Base-by-base conservation (phyloP, 2,329 filamentous ascomycete genomes). In the Epichloe scottii region DNA sequence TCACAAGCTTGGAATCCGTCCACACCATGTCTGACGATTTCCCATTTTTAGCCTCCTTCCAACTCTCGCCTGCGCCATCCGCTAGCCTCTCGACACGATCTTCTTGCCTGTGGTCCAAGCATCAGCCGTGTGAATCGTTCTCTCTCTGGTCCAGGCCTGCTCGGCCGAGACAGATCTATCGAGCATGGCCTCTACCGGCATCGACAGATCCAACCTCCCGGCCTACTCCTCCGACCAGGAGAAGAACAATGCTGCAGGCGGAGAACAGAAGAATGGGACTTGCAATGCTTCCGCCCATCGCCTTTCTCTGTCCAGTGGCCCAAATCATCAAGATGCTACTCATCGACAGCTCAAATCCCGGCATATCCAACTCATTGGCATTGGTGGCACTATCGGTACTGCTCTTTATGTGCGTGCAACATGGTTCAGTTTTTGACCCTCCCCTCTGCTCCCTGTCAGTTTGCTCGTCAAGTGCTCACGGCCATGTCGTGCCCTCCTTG, bases 301-400 rank as follows among this genome's bases (percentile, higher is more conserved):
- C 3, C 47, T 51, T 17, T 61, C 59, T 7, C 33, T 60, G 19
- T 55, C 54, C 38, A 52, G 51, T 37, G 50, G 47, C n/a, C 34
- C 53, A 39, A 59, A 54, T 14, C 50, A 54, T 14, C 50, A 54
- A 17, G 71, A 75, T 53, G 59, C 69, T 8, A 78, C 75, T 1
- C 73, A 78, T 48, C 72, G 77, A 45, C 72, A 64, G 52, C 71
- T 80, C 54, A 79, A 78, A 61, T 65, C 74, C 21, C 72, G 77
- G 1, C 76, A 80, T 56, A 78, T 81, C 44, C 77, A 81, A 58
- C 66, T 80, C 34, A 79, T 79, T 58, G 79, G 76, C 34, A 83
- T 84, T 52, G 81, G 80, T 39, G 81, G 79, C 0, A 82, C 79
- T 6, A 82, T 84, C 54, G 80, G 81, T 17, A 84, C 78, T 1